Conservation (phyloP, 2,329 filamentous ascomycete genomes). For the Dothiorella sarmentorum region DNA sequence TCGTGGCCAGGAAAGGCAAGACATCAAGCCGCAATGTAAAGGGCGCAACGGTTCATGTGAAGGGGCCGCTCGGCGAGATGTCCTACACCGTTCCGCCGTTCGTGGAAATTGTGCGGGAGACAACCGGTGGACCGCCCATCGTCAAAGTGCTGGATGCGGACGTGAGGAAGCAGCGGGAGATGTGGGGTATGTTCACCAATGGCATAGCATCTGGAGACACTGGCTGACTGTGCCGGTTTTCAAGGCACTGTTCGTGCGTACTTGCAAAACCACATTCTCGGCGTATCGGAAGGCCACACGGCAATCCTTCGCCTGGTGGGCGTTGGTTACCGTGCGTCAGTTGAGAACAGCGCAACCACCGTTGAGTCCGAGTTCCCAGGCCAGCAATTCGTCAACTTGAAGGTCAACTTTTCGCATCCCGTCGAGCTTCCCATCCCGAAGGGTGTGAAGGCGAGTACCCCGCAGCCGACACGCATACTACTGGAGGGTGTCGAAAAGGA, state of each 20-base stretch:
- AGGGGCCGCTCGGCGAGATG: slow-evolving; percentile 77
- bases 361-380: slow-evolving; percentile 66
- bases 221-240: background rate
- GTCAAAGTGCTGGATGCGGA: slow-evolving; percentile 68
- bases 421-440: slow-evolving; percentile 82
- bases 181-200: slow-evolving; percentile 75
- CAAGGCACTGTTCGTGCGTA: slow-evolving; percentile 86
- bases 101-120: slow-evolving; percentile 67
- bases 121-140: slow-evolving; percentile 58
- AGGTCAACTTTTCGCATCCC: slow-evolving; percentile 94
- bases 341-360: slow-evolving; percentile 73
- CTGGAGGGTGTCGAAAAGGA: slow-evolving; percentile 86
- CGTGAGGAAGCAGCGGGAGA: slow-evolving; percentile 75
- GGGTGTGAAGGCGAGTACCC: slow-evolving; percentile 81
- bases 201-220: background rate
- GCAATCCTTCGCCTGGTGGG: slow-evolving; percentile 90
- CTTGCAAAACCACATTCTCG: slow-evolving; percentile 84
- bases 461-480: slow-evolving; percentile 86
- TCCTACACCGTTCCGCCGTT: slow-evolving; percentile 76
- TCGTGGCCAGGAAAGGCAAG: slow-evolving; percentile 51
- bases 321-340: slow-evolving; percentile 87
- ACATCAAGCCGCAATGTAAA: slow-evolving; percentile 61
- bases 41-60: slow-evolving; percentile 68
- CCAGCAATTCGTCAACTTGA: slow-evolving; percentile 86
- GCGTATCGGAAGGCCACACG: slow-evolving; percentile 94